Percentiles rank a stretch among this genome's conserved stretches.
Conservation (phyloP, 345 rosid genomes). For the Mangifera indica region DNA sequence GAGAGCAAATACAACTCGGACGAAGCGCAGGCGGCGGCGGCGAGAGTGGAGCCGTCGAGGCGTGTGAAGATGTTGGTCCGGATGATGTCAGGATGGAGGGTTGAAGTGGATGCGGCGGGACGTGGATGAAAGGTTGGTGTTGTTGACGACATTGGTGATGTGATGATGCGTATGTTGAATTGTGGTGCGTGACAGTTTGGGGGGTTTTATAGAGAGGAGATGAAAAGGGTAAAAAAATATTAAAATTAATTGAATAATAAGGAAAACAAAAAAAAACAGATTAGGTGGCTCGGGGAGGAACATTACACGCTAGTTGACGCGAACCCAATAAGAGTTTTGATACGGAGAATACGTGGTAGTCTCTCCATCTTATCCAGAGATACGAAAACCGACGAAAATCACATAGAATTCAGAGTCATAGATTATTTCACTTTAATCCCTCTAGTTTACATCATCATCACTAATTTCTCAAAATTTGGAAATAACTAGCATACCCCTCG, state of each 20-base stretch:
- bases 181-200: not conserved
- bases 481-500: too few species aligned
- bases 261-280: too few species aligned
- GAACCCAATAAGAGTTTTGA: not conserved
- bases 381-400: not conserved
- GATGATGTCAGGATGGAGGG: conserved; percentile 60
- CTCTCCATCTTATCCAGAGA: not conserved
- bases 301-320: not conserved
- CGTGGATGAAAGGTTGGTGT: not conserved
- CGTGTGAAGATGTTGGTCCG: conserved; percentile 54
- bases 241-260: too few species aligned
- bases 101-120: conserved; percentile 30
- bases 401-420: too few species aligned
- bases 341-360: not conserved
- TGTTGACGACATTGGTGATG: conserved; percentile 17
- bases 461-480: too few species aligned
- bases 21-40: conserved; percentile 50
- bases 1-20: conserved; percentile 45
- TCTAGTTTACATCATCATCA: too few species aligned
- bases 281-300: too few species aligned
- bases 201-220: not conserved
- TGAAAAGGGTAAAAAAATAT: not conserved
- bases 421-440: too few species aligned
- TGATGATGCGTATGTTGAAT: not conserved
- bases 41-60: conserved; percentile 71